Percentiles rank a stretch among this genome's conserved stretches.
Evolutionary conservation across 352 stramenopile genomes (phyloP).

Genomic region (Phytophthora fragariaefolia): DNA sequence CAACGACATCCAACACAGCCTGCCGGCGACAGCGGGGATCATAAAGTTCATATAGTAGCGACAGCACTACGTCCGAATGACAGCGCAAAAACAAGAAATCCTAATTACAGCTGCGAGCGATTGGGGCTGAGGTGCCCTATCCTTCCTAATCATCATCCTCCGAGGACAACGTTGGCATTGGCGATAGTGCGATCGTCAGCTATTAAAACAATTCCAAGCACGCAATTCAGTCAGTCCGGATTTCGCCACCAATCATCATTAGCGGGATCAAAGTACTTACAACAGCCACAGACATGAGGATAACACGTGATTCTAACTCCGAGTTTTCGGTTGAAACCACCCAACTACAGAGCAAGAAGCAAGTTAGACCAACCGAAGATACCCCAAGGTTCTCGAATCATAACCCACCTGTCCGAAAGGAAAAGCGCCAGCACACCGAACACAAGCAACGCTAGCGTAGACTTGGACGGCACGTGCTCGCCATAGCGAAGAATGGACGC

Average conservation of each 20-base stretch:
- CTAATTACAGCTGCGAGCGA: conserved; percentile 39
- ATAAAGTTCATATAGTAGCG: conserved; percentile 41
- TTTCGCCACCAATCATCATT: neutral
- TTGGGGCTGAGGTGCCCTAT: conserved; percentile 24
- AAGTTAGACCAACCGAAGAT: conserved; percentile 6
- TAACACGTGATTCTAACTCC: conserved; percentile 64
- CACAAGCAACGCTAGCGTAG: conserved; percentile 56
- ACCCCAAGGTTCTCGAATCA: neutral
- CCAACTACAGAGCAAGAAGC: conserved; percentile 39
- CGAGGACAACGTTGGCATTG: conserved; percentile 49
- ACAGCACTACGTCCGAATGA: conserved; percentile 37
- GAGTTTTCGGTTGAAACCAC: conserved; percentile 61
- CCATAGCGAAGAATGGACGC: conserved; percentile 52
- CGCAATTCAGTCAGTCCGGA: conserved; percentile 14
- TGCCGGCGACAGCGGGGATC: conserved; percentile 24
- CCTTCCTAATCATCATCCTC: conserved; percentile 64
- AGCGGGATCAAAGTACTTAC: conserved; percentile 40
- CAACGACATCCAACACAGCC: conserved; percentile 7
- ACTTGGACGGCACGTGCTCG: conserved; percentile 61
- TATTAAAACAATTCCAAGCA: conserved; percentile 27
- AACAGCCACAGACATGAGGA: conserved; percentile 77
- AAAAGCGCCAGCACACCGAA: conserved; percentile 54
- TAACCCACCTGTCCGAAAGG: conserved; percentile 70
- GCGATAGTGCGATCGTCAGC: conserved; percentile 73
- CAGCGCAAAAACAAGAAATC: conserved; percentile 38